Evolutionary conservation across 345 rosid species (phyloP), one percentile per base, ranked within the genome.

Genomic region (Bruguiera gymnorhiza): DNA sequence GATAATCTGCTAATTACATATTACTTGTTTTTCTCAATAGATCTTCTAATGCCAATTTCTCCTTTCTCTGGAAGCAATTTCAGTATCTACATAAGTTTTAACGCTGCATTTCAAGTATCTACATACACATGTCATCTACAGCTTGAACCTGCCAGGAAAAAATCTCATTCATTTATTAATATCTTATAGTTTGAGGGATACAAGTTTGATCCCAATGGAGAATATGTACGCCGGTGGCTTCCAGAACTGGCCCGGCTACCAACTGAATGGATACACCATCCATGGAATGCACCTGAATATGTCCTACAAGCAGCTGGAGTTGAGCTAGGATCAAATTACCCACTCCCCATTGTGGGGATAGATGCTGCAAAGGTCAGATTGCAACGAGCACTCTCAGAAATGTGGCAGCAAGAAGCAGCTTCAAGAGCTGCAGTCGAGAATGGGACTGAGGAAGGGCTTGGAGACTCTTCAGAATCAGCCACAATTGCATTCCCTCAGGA

Each of bases 191-290:
- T 87, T 71, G 92, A 95, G 79, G 99, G 99, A 52, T 95, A 95
- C 79, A 95, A 88, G 70, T 91, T 87, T 71, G 99, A 95, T 4
- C 97, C 99, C 0, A 64, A 89, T 76, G 99, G 99, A 57, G 99
- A 95, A 80, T 95, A 95, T 66, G 99, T 89, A 6, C 84, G 99
- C 24, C 72, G 99, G 71, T 95, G 99, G 99, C 99, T 91, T 67
- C 99, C 99, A 6, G 99, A 95, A 66, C 93, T 95, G 64, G 85
- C 97, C 6, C 89, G 99, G 69, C 90, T 95, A 54, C 97, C 99
- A 20, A 91, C 99, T 43, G 99, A 95, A 70, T 95, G 99, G 99
- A 91, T 95, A 68, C 99, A 95, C 82, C 99, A 95, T 73, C 99
- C 99, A 0, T 91, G 99, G 99, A 87, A 91, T 69, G 92, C 99